Evolutionary conservation across 2,329 filamentous ascomycete species (phyloP), one percentile per base, ranked within the genome.

Genomic region (Aspergillus sclerotialis): DNA sequence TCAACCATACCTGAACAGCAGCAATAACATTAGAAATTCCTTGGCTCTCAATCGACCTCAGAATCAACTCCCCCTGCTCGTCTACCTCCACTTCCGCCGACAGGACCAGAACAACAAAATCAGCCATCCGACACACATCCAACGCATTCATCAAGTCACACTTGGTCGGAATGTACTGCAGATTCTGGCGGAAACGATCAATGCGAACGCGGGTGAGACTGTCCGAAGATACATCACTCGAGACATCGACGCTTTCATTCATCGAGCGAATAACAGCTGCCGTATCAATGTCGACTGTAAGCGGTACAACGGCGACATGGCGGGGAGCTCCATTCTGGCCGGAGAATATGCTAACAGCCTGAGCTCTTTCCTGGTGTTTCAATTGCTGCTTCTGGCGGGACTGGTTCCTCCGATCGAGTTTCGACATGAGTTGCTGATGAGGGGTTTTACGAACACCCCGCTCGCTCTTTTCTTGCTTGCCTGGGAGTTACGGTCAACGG

Each of bases 351-450:
- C 79, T 85, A 0, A 76, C 80, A 33, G 87, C 82, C 48, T 84
- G 82, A 30, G 83, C 73, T 55, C 92, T 84, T 50, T 92, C 87
- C 55, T 80, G 80, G 55, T 88, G 80, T 64, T 96, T 95, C 48
- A 80, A 72, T 42, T 84, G 69, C 52, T 90, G 84, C 61, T 82
- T 80, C 70, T 98, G 92, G 63, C 90, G 90, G 49, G 87, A 85
- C 69, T 94, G 87, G 63, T 98, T 96, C 51, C 87, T 81, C 40
- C 92, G 83, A 64, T 94, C 88, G 60, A 98, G 76, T 66, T 96
- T 98, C 39, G 88, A 94, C 85, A 95, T 90, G 66, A 95, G 78
- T 67, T 94, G 87, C 61, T 98, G 92, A 61, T 94, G 87, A 36
- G 86, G 86, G 11, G 90, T 94, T 63, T 86, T 93, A 55, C 90